Percentiles rank a stretch among this genome's conserved stretches.
Conservation (phyloP, 352 stramenopile species). For the Thalassiosira mediterranea region DNA sequence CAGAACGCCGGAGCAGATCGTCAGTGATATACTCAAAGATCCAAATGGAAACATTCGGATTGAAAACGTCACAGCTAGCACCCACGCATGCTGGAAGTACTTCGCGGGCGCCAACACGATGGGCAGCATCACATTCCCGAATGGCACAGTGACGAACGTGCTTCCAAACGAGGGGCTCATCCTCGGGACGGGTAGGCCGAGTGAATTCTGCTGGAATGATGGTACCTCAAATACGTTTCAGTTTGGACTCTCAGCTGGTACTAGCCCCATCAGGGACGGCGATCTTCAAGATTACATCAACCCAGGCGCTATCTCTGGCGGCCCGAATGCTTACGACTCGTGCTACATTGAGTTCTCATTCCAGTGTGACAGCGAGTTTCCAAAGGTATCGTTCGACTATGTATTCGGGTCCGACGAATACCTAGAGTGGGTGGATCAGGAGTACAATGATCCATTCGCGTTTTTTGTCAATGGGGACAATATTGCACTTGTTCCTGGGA, state of each 20-base stretch:
- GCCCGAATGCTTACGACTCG: slow-evolving; percentile 27
- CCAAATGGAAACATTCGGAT: neutral
- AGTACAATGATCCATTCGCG: slow-evolving; percentile 46
- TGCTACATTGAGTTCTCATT: slow-evolving; percentile 49
- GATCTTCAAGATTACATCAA: too few species aligned
- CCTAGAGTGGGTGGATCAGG: slow-evolving; percentile 36
- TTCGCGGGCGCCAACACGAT: neutral
- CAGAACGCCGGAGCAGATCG: neutral
- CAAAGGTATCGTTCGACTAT: slow-evolving; percentile 27
- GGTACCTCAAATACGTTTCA: neutral
- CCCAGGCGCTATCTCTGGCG: too few species aligned
- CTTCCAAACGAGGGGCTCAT: neutral
- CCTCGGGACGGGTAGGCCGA: neutral
- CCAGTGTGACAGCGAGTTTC: slow-evolving; percentile 10
- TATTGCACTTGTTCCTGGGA: slow-evolving; percentile 30
- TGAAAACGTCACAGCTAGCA: neutral
- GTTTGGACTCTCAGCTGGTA: too few species aligned
- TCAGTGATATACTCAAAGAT: neutral
- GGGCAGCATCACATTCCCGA: neutral
- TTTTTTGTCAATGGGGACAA: slow-evolving; percentile 53
- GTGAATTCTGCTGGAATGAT: slow-evolving; percentile 31
- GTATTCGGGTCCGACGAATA: slow-evolving; percentile 52
- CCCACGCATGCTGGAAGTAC: neutral
- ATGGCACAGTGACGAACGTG: neutral
- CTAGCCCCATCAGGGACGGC: neutral